These are phyloP conservation scores for Aegilops sharonensis DNA, from an alignment of 176 grass and related monocot genomes.

Conservation along the genomic window DNA sequence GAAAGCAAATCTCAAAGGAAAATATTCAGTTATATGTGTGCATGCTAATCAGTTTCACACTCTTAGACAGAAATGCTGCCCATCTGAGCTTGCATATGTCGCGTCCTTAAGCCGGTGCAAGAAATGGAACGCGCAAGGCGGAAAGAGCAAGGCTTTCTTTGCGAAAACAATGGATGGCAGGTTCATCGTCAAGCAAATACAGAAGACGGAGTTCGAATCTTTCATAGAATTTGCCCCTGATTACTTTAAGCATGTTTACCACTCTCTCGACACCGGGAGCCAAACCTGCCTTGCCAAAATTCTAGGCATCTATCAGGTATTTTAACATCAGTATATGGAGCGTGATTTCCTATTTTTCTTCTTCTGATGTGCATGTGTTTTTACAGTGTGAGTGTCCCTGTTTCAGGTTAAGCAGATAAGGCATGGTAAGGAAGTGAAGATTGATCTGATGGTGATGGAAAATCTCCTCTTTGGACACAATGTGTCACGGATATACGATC, in stretches of 20 bases:
- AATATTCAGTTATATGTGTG: constrained; percentile 55
- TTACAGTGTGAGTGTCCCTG: neutral
- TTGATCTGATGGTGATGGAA: constrained; percentile 87
- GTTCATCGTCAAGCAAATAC: constrained; percentile 77
- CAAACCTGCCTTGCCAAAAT: constrained; percentile 73
- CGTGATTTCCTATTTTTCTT: neutral
- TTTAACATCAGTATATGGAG: constrained; percentile 12
- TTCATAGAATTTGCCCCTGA: constrained; percentile 66
- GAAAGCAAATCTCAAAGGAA: constrained; percentile 38
- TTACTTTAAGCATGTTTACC: constrained; percentile 64
- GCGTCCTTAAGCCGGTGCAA: constrained; percentile 61
- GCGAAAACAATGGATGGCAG: constrained; percentile 67
- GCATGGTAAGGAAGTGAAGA: constrained; percentile 55
- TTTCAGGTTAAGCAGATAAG: constrained; percentile 58
- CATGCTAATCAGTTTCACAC: constrained; percentile 58
- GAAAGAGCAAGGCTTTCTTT: constrained; percentile 69
- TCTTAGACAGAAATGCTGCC: constrained; percentile 65
- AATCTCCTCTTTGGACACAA: constrained; percentile 67
- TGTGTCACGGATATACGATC: constrained; percentile 51
- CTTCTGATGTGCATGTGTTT: neutral
- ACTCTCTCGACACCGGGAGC: constrained; percentile 55
- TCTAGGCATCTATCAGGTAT: constrained; percentile 72
- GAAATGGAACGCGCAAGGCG: constrained; percentile 69
- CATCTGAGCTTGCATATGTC: constrained; percentile 55
- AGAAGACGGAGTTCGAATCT: constrained; percentile 66